Conservation (phyloP, 1,139 yeast species). For the Insectozyma bohioensis region DNA sequence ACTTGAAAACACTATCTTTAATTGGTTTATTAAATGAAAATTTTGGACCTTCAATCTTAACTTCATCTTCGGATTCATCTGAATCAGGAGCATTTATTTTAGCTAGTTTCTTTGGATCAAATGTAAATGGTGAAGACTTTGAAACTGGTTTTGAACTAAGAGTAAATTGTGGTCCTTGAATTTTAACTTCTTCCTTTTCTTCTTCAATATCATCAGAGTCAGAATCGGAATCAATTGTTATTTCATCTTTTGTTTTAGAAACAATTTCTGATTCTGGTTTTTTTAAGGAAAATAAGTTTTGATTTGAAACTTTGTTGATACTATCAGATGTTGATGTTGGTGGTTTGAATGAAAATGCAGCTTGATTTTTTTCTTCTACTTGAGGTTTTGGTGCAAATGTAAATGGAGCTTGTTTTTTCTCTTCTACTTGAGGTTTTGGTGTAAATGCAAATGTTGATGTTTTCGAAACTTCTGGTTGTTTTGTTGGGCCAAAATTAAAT, state of each 20-base stretch:
- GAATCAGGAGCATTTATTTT: conserved; percentile 34
- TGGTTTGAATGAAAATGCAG: conserved; percentile 8
- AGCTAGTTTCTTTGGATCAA: conserved; percentile 42
- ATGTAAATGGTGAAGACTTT: conserved; percentile 59
- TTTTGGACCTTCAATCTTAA: conserved; percentile 65
- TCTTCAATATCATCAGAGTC: conserved; percentile 40
- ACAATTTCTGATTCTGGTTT: too few relatives aligned
- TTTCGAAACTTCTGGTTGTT: too few relatives aligned
- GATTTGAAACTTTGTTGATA: conserved; percentile 13
- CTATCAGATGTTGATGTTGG: conserved; percentile 3
- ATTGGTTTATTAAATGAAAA: conserved; percentile 53
- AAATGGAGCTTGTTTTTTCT: conserved; percentile 2
- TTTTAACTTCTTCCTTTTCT: conserved; percentile 40
- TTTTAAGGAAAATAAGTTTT: too few relatives aligned
- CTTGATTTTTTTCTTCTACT: too few relatives aligned
- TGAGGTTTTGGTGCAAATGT: conserved; percentile 4
- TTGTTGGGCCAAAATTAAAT: neutral
- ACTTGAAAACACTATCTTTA: conserved; percentile 50
- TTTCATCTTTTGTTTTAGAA: conserved; percentile 4
- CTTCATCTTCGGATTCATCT: conserved; percentile 55
- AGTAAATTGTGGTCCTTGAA: conserved; percentile 67
- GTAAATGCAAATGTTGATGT: conserved; percentile 1
- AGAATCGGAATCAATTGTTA: conserved; percentile 17
- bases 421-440: neutral
- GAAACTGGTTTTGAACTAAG: conserved; percentile 52